These are phyloP conservation scores for Ichthyophonus hoferi DNA, from an alignment of 208 protist genomes.

Conservation along the genomic window DNA sequence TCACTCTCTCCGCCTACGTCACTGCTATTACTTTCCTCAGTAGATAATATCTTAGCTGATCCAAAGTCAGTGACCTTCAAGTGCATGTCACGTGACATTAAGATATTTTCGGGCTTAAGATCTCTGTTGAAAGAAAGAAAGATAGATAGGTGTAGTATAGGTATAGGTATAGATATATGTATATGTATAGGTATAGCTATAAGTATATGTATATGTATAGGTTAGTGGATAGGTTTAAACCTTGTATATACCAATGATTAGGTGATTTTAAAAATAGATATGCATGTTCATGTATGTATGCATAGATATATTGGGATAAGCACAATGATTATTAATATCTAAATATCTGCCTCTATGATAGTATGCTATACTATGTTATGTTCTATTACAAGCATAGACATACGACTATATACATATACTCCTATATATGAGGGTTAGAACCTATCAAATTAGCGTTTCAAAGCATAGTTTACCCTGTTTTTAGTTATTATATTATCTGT, in stretches of 20 bases:
- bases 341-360: not conserved
- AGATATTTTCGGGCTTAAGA: slow-evolving; percentile 57
- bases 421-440: not conserved
- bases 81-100: slow-evolving; percentile 49
- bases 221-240: too few relatives aligned
- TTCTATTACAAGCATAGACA: not conserved
- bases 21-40: not conserved
- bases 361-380: not conserved
- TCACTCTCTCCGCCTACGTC: not conserved
- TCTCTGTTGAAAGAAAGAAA: slow-evolving; percentile 21
- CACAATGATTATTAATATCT: not conserved
- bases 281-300: not conserved
- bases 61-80: slow-evolving; percentile 57
- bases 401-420: not conserved
- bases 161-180: too few relatives aligned
- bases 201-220: too few relatives aligned
- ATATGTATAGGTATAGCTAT: too few relatives aligned
- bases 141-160: too few relatives aligned
- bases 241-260: too few relatives aligned
- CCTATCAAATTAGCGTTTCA: too few relatives aligned
- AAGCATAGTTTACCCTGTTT: too few relatives aligned
- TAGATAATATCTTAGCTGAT: not conserved
- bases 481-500: too few relatives aligned
- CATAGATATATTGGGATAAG: not conserved
- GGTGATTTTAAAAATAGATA: too few relatives aligned